Base-by-base conservation (phyloP, 1,284 basidiomycete species). In the Ceratobasidium sp. region DNA sequence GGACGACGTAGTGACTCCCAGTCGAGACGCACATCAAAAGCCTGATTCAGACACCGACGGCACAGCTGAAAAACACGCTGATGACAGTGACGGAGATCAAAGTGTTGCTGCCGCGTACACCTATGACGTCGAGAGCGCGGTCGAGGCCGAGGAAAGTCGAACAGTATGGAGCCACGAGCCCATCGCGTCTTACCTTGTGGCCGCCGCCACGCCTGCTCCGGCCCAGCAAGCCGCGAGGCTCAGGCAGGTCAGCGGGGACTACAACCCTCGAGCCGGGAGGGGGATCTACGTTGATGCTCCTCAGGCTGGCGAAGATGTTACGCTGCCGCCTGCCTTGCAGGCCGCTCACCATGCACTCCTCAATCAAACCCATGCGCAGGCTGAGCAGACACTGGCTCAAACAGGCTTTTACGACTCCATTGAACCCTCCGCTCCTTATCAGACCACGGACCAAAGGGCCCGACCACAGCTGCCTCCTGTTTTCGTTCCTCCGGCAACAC, bases 111-210 rank as follows among this genome's bases (percentile, higher is more conserved):
- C 70, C 3, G 62, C 53, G 16, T 58, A 58, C 23, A 48, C 38
- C 40, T 58, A 40, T 40, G 56, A 72, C n/a, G 64, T 62, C 4
- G 72, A 74, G 33, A 59, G 79, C 4, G 82, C 80, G 48, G 84
- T 69, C 53, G 64, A 69, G 53, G 64, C 64, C 51, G 64, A 69
- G 64, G 64, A 69, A 9, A 69, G 83, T 9, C 87, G 87, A 28
- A 89, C 88, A 0, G 86, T 89, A 51, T 91, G 89, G 90, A 82
- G 83, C 30, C 85, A 86, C 46, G 82, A 82, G n/a, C 85, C 84
- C 18, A 85, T 90, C 28, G 85, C 86, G n/a, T 84, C 85, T 40
- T 90, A 88, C 78, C 81, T 87, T 28, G 66, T 70, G n/a, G 56
- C 53, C 30, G 66, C 14, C 77, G 48, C 67, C 71, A 23, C 69